Evolutionary conservation across 2,329 filamentous ascomycete genomes (phyloP), one percentile per base, ranked within the genome.

Genomic region (Grosmannia penicillata): DNA sequence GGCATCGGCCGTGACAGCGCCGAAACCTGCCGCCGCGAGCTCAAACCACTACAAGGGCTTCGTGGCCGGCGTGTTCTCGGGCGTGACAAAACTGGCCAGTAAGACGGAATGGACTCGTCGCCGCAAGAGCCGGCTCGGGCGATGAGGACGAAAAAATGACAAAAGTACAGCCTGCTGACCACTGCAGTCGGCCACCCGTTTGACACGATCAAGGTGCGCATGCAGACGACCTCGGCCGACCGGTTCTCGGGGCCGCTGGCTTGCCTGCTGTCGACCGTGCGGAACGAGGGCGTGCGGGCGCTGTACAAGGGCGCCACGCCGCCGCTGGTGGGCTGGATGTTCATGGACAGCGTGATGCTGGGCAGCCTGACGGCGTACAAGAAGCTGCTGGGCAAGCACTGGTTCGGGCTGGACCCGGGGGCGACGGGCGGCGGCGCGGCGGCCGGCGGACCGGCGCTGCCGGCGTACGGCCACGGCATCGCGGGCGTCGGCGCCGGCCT

Each of bases 241-340:
- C 85, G 82, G 49, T 98, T 98, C 67, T 68, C 68, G 46, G 91
- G 91, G 0, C 87, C 91, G 1, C 56, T 93, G 24, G 78, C 94
- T 57, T 96, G 91, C 54, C 63, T 94, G 9, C 58, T 82, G 40
- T 79, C 89, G 56, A 98, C 91, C 9, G 47, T 96, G 22, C 75
- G 80, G 43, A 81, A 86, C 54, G 91, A 98, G 59, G 89, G 89
- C 34, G 61, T 93, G 33, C 61, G 69, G 36, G 91, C 85, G 4
- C 66, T 98, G 30, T 98, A 96, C 70, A 98, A 96, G 63, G 87
- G 89, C 51, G 86, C 86, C 10, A 84, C 82, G 22, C 89, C 89
- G 40, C 91, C 91, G 37, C 66, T 96, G 35, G 75, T 95, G 37
- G 91, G 91, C 50, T 96, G 91, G 91, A 94, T 96, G 82, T 84